Conservation (phyloP, 2,329 filamentous ascomycete genomes). For the Fusarium sp. region DNA sequence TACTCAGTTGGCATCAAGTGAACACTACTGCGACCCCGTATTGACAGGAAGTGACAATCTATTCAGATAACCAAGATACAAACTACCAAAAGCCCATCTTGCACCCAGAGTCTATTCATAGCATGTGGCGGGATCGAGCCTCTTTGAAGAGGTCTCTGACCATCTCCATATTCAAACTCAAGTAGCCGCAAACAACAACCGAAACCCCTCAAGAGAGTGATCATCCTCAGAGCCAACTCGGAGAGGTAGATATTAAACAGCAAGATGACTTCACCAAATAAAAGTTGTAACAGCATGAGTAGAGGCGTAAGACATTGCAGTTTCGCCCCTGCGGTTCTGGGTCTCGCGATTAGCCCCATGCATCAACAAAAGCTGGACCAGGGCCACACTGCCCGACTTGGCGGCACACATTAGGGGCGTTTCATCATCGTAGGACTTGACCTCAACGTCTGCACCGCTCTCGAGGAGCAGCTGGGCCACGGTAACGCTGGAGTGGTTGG, state of each 20-base stretch:
- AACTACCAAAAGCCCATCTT: not conserved
- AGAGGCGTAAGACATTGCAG: not conserved
- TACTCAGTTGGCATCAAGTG: not conserved
- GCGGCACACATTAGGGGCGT: not conserved
- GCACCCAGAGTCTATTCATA: not conserved
- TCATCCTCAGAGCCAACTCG: not conserved
- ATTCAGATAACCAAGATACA: not conserved
- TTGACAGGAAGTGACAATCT: not conserved
- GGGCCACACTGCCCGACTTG: not conserved
- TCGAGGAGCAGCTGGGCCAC: not conserved
- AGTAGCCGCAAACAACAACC: not conserved
- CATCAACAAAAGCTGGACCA: not conserved
- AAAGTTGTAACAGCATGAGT: not conserved
- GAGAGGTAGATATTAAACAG: not conserved
- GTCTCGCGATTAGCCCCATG: not conserved
- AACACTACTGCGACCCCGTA: not conserved
- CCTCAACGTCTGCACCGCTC: not conserved
- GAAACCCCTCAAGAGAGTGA: not conserved
- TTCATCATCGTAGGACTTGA: accelerated
- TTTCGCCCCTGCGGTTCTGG: not conserved
- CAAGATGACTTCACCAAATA: not conserved
- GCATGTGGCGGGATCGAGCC: too few relatives aligned
- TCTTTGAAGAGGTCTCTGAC: not conserved
- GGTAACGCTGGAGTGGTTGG: not conserved
- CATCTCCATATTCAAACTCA: not conserved